Evolutionary conservation across 805 yeast species (phyloP), one percentile per base, ranked within the genome.

Genomic region (Sugiyamaella smithiae): DNA sequence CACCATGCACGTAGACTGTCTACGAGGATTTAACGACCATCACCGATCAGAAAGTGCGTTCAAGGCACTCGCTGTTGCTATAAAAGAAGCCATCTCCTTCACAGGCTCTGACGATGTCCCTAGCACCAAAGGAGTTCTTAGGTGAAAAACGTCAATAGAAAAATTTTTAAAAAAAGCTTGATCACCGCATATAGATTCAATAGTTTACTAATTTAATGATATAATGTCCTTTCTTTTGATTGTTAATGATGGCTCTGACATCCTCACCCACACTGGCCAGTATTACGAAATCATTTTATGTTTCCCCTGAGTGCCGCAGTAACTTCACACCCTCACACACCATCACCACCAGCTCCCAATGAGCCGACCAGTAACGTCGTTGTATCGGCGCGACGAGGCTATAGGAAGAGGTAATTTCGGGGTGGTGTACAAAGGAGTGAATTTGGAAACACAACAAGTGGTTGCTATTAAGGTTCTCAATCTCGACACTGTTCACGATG

Each of bases 361-460:
- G 43, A 24, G 32, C 32, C 32, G 44, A 7, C 32, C 68, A 57
- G 60, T 57, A n/a, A 51, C 61, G 33, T 40, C 57, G n/a, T 59
- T 77, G 47, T 89, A 83, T 68, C 82, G 84, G 60, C 76, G 96
- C 41, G 84, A 91, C 11, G 97, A 93, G 67, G 83, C 89, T 28
- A 85, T 95, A 11, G 99, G 99, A 6, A 77, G 95, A 50, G 99
- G 99, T 19, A 93, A 89, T 70, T 93, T 93, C 67, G 99, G 99
- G 40, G 84, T 90, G 22, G 99, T 93, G 3, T 93, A 91, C 67
- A 90, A 89, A 65, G 99, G 96, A 40, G 52, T 54, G 20, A 63
- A 69, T 50, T 48, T 58, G 17, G 62, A 78, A 49, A 84, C 95
- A 5, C 82, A 81, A 56, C 84, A 83, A 55, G 79, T 88, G 1